These are phyloP conservation scores for Cladosporium phlei DNA, from an alignment of 2,329 filamentous ascomycete species.

Conservation along the genomic window DNA sequence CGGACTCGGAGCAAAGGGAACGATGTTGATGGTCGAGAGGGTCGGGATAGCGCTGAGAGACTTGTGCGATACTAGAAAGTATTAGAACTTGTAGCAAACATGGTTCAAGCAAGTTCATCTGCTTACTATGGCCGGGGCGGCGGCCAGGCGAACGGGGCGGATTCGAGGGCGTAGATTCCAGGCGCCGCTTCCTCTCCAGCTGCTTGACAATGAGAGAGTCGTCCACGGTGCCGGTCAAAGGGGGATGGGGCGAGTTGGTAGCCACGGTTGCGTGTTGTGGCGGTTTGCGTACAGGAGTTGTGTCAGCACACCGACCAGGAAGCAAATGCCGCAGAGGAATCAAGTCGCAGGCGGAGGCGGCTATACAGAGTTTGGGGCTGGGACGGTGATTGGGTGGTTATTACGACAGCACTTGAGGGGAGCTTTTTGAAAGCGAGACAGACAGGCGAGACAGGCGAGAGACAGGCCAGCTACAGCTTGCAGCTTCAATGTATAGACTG, in stretches of 20 bases:
- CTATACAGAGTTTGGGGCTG: background rate
- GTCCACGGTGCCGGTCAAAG: slow-evolving; percentile 12
- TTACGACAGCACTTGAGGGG: too few relatives aligned
- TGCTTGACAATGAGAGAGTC: slow-evolving; percentile 1
- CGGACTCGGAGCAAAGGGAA: slow-evolving; percentile 17
- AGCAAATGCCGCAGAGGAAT: background rate
- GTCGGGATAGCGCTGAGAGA: slow-evolving; percentile 43
- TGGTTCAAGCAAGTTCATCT: too few relatives aligned
- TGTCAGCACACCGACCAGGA: background rate
- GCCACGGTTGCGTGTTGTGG: slow-evolving; percentile 9
- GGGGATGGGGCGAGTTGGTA: slow-evolving; percentile 2
- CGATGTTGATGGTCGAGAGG: slow-evolving; percentile 31
- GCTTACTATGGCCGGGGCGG: slow-evolving; percentile 24
- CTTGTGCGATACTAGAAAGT: slow-evolving; percentile 36
- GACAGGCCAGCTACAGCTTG: too few relatives aligned
- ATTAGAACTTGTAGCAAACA: too few relatives aligned
- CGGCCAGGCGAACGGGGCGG: slow-evolving; percentile 19
- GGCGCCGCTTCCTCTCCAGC: slow-evolving; percentile 15
- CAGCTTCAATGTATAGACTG: too few relatives aligned
- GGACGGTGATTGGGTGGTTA: slow-evolving; percentile 11
- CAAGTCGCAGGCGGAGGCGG: slow-evolving; percentile 4
- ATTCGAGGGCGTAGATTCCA: slow-evolving; percentile 9
- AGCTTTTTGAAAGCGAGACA: too few relatives aligned
- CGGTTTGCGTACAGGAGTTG: too few relatives aligned
- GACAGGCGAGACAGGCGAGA: too few relatives aligned